Evolutionary conservation across 106 monocot genomes (phyloP).

Genomic region (Iris macrosiphon): DNA sequence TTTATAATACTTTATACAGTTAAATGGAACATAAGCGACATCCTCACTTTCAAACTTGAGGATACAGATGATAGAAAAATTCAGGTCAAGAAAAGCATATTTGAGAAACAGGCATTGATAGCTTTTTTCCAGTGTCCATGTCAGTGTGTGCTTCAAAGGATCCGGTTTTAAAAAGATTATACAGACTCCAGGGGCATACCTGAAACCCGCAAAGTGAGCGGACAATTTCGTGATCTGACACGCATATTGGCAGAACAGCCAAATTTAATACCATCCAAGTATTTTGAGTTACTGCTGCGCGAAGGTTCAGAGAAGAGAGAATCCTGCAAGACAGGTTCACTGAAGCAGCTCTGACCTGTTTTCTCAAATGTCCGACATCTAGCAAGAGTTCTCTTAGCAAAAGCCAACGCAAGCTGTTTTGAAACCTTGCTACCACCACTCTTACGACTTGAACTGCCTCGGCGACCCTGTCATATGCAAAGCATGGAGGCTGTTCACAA

Average conservation of each 20-base stretch:
- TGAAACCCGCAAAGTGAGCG: neutral
- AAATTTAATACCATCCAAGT: conserved; percentile 17
- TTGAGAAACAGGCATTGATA: neutral
- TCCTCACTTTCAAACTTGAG: neutral
- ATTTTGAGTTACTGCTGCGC: conserved; percentile 21
- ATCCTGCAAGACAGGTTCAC: conserved; percentile 48
- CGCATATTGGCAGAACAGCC: neutral
- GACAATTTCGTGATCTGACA: conserved; percentile 11
- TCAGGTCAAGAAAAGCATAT: too few species aligned
- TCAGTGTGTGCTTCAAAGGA: too few species aligned
- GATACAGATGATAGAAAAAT: neutral
- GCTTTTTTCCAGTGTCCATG: too few species aligned
- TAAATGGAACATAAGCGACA: neutral
- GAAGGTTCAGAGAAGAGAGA: conserved; percentile 28
- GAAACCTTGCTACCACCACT: conserved; percentile 58
- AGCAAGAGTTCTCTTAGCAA: conserved; percentile 71
- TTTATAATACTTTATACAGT: neutral
- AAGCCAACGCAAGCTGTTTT: conserved; percentile 66
- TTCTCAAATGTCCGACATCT: conserved; percentile 67
- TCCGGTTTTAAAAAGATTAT: too few species aligned
- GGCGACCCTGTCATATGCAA: conserved; percentile 35
- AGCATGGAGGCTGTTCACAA: neutral
- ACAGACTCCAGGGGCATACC: conserved; percentile 18
- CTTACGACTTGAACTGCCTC: conserved; percentile 58
- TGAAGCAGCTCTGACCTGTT: conserved; percentile 79